These are phyloP conservation scores for Metschnikowia cerradonensis DNA, from an alignment of 805 yeast genomes.

Conservation along the genomic window DNA sequence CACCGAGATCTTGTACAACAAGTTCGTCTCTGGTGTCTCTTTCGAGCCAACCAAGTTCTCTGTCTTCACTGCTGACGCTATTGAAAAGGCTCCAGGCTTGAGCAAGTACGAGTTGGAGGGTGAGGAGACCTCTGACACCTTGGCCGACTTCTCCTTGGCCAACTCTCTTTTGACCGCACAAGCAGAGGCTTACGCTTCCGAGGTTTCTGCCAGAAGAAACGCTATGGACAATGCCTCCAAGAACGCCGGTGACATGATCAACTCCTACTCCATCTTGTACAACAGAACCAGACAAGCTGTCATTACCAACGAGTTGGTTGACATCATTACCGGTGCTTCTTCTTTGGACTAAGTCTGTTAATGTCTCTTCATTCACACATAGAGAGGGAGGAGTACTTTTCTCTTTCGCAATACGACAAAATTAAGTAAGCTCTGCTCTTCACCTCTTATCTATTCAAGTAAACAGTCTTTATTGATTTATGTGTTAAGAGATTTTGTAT, in stretches of 20 bases:
- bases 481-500: neutral
- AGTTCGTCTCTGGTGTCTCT: slow-evolving; percentile 81
- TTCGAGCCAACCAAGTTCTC: slow-evolving; percentile 77
- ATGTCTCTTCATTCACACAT: slow-evolving; percentile 6
- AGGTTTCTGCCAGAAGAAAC: slow-evolving; percentile 96
- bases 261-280: slow-evolving; percentile 91
- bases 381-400: neutral
- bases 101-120: slow-evolving; percentile 74
- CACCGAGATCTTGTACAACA: slow-evolving; percentile 81
- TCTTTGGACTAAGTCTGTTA: slow-evolving; percentile 68
- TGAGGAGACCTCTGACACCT: slow-evolving; percentile 62
- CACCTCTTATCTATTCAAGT: no score
- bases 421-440: neutral
- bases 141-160: slow-evolving; percentile 85
- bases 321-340: slow-evolving; percentile 99
- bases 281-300: slow-evolving; percentile 59
- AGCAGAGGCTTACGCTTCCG: slow-evolving; percentile 98
- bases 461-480: neutral
- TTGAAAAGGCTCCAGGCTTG: slow-evolving; percentile 81
- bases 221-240: slow-evolving; percentile 99
- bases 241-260: slow-evolving; percentile 99
- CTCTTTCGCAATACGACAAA: slow-evolving; percentile 4
- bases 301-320: slow-evolving; percentile 85
- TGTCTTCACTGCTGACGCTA: slow-evolving; percentile 64
- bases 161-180: slow-evolving; percentile 85